phyloP scores from a whole-genome alignment of 2,329 filamentous ascomycete genomes.

The Meredithiella fracta region DNA sequence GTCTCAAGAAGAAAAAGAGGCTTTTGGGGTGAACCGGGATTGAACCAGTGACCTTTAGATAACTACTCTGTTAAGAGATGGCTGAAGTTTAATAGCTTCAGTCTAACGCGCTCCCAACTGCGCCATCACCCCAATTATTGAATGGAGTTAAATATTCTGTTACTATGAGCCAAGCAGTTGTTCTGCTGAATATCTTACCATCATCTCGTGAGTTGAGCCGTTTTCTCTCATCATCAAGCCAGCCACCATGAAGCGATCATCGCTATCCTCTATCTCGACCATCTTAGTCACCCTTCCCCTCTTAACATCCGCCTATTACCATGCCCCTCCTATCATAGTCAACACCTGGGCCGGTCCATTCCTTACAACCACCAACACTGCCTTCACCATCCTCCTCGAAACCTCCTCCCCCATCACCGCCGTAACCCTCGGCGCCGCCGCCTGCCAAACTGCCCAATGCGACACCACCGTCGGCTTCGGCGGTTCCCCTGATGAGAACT shows the following conservation, averaged over 20 bases:
- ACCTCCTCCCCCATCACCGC: conserved; percentile 31
- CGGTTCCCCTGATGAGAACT: conserved; percentile 37
- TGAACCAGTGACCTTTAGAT: conserved; percentile 14
- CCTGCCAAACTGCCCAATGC: conserved; percentile 36
- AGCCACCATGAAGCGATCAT: too few species aligned
- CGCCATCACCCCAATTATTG: conserved; percentile 14
- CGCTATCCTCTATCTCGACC: too few species aligned
- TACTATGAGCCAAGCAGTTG: too few species aligned
- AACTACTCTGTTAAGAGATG: conserved; percentile 1
- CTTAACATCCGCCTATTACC: too few species aligned
- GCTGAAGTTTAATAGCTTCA: conserved; percentile 13
- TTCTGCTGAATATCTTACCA: too few species aligned
- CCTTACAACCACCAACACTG: conserved; percentile 34
- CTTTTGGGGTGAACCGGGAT: conserved; percentile 8
- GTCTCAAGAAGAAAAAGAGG: not conserved
- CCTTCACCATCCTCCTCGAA: conserved; percentile 25
- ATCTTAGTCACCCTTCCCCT: too few species aligned
- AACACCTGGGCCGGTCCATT: conserved; percentile 40
- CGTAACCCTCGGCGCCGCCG: conserved; percentile 32
- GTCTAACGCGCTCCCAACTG: conserved; percentile 15
- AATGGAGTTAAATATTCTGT: too few species aligned
- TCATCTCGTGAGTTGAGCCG: too few species aligned
- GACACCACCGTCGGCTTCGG: conserved; percentile 39
- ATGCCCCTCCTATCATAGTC: conserved; percentile 30
- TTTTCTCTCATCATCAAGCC: too few species aligned